Percentiles rank a stretch among this genome's conserved stretches.
These are phyloP conservation scores for Colletotrichum horii DNA, from an alignment of 2,329 filamentous ascomycete genomes.

Conservation along the genomic window DNA sequence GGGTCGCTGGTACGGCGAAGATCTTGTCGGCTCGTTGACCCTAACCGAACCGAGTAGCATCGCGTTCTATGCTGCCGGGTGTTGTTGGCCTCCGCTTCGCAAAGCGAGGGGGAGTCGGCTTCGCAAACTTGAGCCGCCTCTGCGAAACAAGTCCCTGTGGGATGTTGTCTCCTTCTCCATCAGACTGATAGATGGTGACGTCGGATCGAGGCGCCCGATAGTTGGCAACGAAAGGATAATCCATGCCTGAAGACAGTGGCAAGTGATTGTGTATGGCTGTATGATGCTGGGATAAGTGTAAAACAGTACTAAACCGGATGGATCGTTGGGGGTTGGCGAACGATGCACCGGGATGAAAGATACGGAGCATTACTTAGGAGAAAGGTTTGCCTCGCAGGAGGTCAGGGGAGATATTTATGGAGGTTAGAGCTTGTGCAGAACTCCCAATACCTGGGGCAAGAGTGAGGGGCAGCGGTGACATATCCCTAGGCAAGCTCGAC, in stretches of 20 bases:
- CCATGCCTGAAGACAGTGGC: slow-evolving; percentile 25
- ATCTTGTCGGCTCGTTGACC: slow-evolving; percentile 12
- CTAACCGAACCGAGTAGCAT: slow-evolving; percentile 26
- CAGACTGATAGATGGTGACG: slow-evolving; percentile 2
- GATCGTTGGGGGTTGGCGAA: background rate
- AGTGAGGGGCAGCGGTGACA: background rate
- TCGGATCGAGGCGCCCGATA: slow-evolving; percentile 14
- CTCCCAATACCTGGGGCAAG: background rate
- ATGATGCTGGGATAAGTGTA: background rate
- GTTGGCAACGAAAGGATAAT: slow-evolving; percentile 15
- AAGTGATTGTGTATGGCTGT: background rate
- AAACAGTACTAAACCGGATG: background rate
- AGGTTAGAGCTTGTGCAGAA: background rate
- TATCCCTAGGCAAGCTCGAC: background rate
- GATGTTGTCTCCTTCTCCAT: slow-evolving; percentile 25
- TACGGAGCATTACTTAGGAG: slow-evolving; percentile 9
- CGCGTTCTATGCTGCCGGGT: slow-evolving; percentile 25
- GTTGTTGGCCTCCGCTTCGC: background rate
- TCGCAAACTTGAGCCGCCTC: slow-evolving; percentile 33
- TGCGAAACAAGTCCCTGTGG: slow-evolving; percentile 36
- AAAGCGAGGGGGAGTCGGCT: background rate
- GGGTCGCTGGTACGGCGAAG: slow-evolving; percentile 23
- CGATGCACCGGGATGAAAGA: background rate
- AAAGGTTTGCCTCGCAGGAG: slow-evolving; percentile 13
- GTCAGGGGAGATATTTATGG: slow-evolving; percentile 5